Evolutionary conservation across 805 yeast species (phyloP).

Genomic region (Cephaloascus albidus): DNA sequence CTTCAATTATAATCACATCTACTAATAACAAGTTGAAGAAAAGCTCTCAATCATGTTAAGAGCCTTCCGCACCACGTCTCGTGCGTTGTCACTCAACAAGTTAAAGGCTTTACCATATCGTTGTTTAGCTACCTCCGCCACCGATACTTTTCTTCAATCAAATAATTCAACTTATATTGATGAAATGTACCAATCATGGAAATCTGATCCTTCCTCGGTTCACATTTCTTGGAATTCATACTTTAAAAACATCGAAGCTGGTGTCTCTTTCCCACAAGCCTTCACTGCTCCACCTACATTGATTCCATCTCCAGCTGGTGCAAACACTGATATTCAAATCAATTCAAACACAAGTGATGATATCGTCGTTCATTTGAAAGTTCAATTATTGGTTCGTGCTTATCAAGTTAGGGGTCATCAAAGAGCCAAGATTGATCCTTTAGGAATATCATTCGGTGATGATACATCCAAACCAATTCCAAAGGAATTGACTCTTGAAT

Average conservation of each 20-base stretch:
- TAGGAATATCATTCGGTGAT: constrained; percentile 80
- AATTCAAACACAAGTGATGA: constrained; percentile 48
- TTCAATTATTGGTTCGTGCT: constrained; percentile 93
- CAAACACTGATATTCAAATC: constrained; percentile 49
- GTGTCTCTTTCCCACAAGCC: constrained; percentile 64
- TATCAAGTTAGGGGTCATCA: constrained; percentile 98
- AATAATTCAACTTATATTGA: constrained; percentile 88
- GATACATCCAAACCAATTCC: constrained; percentile 45
- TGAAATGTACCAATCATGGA: constrained; percentile 97
- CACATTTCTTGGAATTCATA: constrained; percentile 97
- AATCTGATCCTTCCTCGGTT: constrained; percentile 79
- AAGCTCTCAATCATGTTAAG: no score
- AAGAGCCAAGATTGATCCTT: constrained; percentile 93
- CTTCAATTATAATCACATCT: no score
- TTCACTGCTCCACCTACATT: constrained; percentile 88
- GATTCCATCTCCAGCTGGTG: constrained; percentile 71
- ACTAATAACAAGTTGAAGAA: no score
- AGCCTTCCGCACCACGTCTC: background rate
- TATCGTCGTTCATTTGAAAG: constrained; percentile 83
- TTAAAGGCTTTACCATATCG: background rate
- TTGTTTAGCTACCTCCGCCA: constrained; percentile 22
- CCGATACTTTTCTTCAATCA: constrained; percentile 75
- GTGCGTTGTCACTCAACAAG: background rate
- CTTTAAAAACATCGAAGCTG: constrained; percentile 80
- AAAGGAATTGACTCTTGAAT: constrained; percentile 81